phyloP scores from a whole-genome alignment of 768 basidiomycete genomes.

The Lyophyllum decastes region DNA sequence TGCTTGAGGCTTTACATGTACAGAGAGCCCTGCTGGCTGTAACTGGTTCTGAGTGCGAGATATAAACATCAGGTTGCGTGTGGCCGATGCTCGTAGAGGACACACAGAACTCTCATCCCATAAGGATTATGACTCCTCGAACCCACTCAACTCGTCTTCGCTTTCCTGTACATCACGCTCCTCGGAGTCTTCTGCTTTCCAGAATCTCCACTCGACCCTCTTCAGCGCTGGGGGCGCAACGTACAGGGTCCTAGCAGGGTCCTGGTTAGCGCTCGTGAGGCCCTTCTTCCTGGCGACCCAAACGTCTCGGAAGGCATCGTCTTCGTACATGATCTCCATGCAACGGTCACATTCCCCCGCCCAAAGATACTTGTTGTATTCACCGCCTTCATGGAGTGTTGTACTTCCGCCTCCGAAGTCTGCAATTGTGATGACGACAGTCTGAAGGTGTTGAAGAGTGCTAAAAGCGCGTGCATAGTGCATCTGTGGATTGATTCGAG shows the following conservation, averaged over 20 bases:
- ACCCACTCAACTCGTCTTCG: conserved; percentile 11
- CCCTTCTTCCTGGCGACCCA: conserved; percentile 34
- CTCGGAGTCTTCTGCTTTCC: conserved; percentile 16
- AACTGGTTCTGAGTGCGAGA: too few relatives aligned
- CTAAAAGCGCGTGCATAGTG: conserved; percentile 31
- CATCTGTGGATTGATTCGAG: conserved; percentile 20
- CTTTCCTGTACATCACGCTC: conserved; percentile 18
- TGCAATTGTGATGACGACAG: conserved; percentile 31
- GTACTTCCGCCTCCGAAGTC: conserved; percentile 24
- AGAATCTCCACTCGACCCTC: conserved; percentile 32
- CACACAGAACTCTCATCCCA: too few relatives aligned
- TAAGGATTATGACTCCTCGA: not conserved
- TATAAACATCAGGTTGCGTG: too few relatives aligned
- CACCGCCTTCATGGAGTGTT: conserved; percentile 15
- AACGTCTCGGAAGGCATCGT: conserved; percentile 26
- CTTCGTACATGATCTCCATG: conserved; percentile 35
- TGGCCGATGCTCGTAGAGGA: too few relatives aligned
- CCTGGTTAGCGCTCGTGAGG: conserved; percentile 2
- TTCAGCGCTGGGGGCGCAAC: conserved; percentile 28
- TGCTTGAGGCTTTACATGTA: too few relatives aligned
- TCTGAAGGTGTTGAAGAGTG: conserved; percentile 24
- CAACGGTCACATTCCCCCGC: conserved; percentile 39
- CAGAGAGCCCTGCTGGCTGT: too few relatives aligned
- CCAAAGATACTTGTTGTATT: conserved; percentile 29
- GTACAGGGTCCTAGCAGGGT: conserved; percentile 13